Evolutionary conservation across 352 stramenopile species (phyloP).

Genomic region (Phytophthora lateralis): DNA sequence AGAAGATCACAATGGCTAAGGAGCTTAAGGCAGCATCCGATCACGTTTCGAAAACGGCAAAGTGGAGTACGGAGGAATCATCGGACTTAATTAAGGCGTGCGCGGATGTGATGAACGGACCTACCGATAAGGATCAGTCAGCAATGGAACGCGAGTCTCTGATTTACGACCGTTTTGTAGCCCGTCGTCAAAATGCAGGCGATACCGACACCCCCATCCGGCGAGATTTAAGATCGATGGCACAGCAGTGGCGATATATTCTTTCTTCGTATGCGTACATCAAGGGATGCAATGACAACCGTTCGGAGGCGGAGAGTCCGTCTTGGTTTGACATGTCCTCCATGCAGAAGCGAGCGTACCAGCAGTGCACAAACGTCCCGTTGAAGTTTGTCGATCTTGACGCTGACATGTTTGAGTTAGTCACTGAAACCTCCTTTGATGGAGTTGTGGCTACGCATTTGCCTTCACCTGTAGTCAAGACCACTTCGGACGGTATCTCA

Average conservation of each 20-base stretch:
- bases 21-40: slow-evolving; percentile 14
- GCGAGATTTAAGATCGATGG: slow-evolving; percentile 39
- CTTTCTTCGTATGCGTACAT: slow-evolving; percentile 51
- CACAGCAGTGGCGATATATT: slow-evolving; percentile 45
- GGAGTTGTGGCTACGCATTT: slow-evolving; percentile 13
- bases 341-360: slow-evolving; percentile 42
- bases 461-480: slow-evolving; percentile 23
- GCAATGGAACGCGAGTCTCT: slow-evolving; percentile 33
- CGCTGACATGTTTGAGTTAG: slow-evolving; percentile 40
- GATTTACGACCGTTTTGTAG: slow-evolving; percentile 46
- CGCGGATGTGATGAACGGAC: slow-evolving; percentile 43
- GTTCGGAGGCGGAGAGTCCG: slow-evolving; percentile 27
- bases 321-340: slow-evolving; percentile 44
- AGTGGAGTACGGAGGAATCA: slow-evolving; percentile 42
- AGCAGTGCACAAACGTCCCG: slow-evolving; percentile 45
- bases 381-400: slow-evolving; percentile 50
- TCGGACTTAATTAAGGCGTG: slow-evolving; percentile 45
- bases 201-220: slow-evolving; percentile 26
- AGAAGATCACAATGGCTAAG: slow-evolving; percentile 10
- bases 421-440: slow-evolving; percentile 45
- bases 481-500: slow-evolving; percentile 24
- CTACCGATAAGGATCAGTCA: slow-evolving; percentile 26
- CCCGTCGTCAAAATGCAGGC: slow-evolving; percentile 28
- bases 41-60: slow-evolving; percentile 28
- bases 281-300: slow-evolving; percentile 42